Conservation (phyloP, 306 rosid genomes). For the Ceratonia siliqua region DNA sequence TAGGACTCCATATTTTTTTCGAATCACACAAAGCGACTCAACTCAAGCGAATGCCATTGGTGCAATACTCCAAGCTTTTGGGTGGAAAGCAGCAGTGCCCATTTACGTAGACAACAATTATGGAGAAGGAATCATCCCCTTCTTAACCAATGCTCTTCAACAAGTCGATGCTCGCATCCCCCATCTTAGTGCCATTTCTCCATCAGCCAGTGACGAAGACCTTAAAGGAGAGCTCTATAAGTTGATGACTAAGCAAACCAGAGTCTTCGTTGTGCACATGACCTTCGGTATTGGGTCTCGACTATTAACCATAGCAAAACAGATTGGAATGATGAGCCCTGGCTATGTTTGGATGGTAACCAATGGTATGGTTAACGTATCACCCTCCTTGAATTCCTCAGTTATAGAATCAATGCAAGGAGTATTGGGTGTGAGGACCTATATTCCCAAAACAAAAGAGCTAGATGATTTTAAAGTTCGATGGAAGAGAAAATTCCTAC, state of each 20-base stretch:
- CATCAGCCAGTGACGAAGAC: slow-evolving; percentile 35
- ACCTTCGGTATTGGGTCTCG: slow-evolving; percentile 28
- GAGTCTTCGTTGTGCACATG: slow-evolving; percentile 59
- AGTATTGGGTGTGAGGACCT: slow-evolving; percentile 50
- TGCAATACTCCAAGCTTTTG: slow-evolving; percentile 41
- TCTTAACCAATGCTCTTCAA: slow-evolving; percentile 47
- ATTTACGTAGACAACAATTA: slow-evolving; percentile 47
- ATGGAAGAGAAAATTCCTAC: slow-evolving; percentile 49
- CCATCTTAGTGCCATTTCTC: slow-evolving; percentile 40
- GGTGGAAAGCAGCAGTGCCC: slow-evolving; percentile 56
- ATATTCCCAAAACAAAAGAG: slow-evolving; percentile 35
- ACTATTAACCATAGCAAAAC: slow-evolving; percentile 41
- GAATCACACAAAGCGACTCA: slow-evolving; percentile 42
- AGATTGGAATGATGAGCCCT: slow-evolving; percentile 56
- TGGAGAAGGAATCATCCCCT: slow-evolving; percentile 52
- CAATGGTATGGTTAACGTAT: slow-evolving; percentile 24
- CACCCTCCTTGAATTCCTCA: slow-evolving; percentile 19
- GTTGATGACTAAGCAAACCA: slow-evolving; percentile 35
- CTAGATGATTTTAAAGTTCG: slow-evolving; percentile 38
- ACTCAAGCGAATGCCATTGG: slow-evolving; percentile 49
- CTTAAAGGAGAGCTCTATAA: slow-evolving; percentile 46
- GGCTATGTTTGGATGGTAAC: slow-evolving; percentile 66
- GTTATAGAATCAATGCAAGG: slow-evolving; percentile 55
- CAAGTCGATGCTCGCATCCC: slow-evolving; percentile 33
- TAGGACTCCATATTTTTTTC: slow-evolving; percentile 51